Evolutionary conservation across 768 basidiomycete genomes (phyloP), one percentile per base, ranked within the genome.

Genomic region (Phlebiopsis flavidoalba): DNA sequence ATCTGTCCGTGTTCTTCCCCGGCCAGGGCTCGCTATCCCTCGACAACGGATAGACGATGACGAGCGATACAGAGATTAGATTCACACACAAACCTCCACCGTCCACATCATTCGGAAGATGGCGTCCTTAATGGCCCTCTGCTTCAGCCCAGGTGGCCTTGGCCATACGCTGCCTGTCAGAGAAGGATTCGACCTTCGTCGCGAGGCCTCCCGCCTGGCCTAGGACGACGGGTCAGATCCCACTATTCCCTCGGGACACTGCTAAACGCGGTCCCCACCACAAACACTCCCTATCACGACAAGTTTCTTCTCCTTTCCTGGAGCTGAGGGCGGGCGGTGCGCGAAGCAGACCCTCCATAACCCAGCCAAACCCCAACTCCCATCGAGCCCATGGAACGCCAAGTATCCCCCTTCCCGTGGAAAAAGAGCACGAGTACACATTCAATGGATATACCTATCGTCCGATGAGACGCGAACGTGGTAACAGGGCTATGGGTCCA

Each of bases 231-330:
- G 24, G 1, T 12, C 49, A 15, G 57, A 22, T 8, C 60, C 63
- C 7, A 60, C 72, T 0, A 57, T 69, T 0, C 67, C 75, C 10
- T 69, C 74, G 1, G 66, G 76, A 0, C 65, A n/a, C 79, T 3
- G 75, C 78, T 10, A 77, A 85, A 37, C 75, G 89, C 45, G 92
- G 91, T 0, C 92, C 93, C 68, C 89, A 97, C 73, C 95, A 96
- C 69, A 93, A 94, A 72, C 95, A 96, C 72, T 96, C 93, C 0
- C 73, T 95, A 11, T 96, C 94, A 0, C 94, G n/a, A 97, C 71
- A 93, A 92, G n/a, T 67, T 95, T 97, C 74, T 96, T 96, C 74
- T 94, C 93, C 0, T 97, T n/a, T 97, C 70, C 86, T 98, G 47
- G 93, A 95, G 65, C 93, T n/a, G n/a, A n/a, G n/a, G n/a, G n/a